Conservation (phyloP, 768 basidiomycete genomes). For the Panaeolus cyanescens region DNA sequence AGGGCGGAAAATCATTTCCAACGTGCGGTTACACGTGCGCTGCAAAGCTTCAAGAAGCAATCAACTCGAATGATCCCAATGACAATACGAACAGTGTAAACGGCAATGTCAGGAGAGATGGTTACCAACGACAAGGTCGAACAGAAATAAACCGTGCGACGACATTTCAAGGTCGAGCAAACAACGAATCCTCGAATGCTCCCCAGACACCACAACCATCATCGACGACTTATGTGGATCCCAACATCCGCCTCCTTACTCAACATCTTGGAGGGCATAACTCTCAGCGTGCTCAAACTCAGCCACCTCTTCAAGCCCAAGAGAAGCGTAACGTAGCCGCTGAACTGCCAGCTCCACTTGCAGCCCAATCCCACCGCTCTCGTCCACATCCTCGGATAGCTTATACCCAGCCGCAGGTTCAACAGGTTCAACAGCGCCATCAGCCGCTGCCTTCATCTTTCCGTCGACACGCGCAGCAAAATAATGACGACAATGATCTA, state of each 20-base stretch:
- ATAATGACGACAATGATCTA: neutral
- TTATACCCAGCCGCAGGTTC: neutral
- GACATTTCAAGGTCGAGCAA: neutral
- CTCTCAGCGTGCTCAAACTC: neutral
- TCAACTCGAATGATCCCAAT: neutral
- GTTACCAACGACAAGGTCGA: neutral
- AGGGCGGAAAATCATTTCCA: constrained; percentile 18
- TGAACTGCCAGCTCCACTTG: neutral
- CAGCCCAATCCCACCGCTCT: neutral
- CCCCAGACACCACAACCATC: neutral
- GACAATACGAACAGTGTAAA: neutral
- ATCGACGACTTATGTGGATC: neutral
- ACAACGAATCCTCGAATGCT: neutral
- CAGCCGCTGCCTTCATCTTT: neutral
- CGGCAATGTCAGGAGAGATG: neutral
- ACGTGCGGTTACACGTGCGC: constrained; percentile 29
- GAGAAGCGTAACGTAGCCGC: neutral
- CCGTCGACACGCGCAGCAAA: neutral
- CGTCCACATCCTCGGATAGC: neutral
- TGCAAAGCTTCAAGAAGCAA: constrained; percentile 6
- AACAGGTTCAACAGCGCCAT: neutral
- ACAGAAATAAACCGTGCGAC: neutral
- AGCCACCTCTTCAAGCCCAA: neutral
- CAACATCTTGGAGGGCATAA: constrained; percentile 11
- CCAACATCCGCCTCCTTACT: constrained; percentile 7